Evolutionary conservation across 306 rosid genomes (phyloP), one percentile per base, ranked within the genome.

Genomic region (Begonia masoniana): DNA sequence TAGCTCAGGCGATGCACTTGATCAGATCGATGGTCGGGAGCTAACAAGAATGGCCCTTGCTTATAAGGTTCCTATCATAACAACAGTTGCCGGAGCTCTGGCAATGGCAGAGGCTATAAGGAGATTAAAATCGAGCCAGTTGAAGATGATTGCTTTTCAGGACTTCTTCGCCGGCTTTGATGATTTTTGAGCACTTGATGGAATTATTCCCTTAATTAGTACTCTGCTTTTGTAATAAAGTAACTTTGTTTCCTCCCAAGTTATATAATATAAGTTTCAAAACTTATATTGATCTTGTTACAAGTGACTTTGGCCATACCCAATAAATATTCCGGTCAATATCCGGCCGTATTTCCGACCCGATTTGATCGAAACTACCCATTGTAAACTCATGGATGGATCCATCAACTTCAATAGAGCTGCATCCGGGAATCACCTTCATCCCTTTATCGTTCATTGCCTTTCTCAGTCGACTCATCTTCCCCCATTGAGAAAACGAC

Each of bases 111-210:
- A 87, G 59, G 96, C 96, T n/a, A 83, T 87, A 63, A 81, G 55
- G 61, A 87, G 96, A 71, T 54, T 92, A 71, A 79, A 81, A 74
- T 58, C 85, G 65, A 70, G 75, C 41, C 26, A 84, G 19, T 47
- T 84, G 56, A 74, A 76, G 67, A 92, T 86, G 99, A 79, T 84
- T n/a, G 93, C 99, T 51, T 87, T 92, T 64, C 99, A 86, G 73
- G 96, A 92, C 71, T 87, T 79, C 74, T 58, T 76, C 35, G 58
- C 58, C 53, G 59, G 60, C 7, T 31, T 31, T 31, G 39, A 31
- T 31, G 39, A 31, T 31, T 31, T 31, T 31, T 31, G 7, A 1
- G 9, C 39, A 4, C 2, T 6, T 31, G 0, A 0, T 0, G 24
- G 24, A 3, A 21, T 2, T 21, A 21, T 21, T 21, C 24, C 24